Conservation (phyloP, 768 basidiomycete species). For the Tremella mesenterica region DNA sequence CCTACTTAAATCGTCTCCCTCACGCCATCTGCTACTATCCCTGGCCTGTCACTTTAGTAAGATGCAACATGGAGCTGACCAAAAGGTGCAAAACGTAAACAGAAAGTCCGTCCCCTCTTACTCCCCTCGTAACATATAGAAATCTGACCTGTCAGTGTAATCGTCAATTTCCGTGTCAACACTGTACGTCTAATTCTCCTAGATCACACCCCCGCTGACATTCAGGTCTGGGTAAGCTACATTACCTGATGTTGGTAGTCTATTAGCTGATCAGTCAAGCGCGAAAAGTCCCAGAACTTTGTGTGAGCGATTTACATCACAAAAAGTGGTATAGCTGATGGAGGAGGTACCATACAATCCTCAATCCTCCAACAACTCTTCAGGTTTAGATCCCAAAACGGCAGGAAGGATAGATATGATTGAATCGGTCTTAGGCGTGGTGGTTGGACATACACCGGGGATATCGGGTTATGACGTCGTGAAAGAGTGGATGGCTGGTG, state of each 20-base stretch:
- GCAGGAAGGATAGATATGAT: constrained; percentile 21
- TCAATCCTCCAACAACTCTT: constrained; percentile 8
- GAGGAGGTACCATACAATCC: constrained; percentile 39
- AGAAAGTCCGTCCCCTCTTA: constrained; percentile 23
- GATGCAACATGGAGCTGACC: background rate
- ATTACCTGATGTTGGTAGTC: constrained; percentile 2
- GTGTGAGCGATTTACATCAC: constrained; percentile 32
- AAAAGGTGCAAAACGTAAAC: constrained; percentile 37
- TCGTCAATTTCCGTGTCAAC: constrained; percentile 43
- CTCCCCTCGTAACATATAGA: background rate
- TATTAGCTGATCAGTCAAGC: too few relatives aligned
- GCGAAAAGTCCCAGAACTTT: constrained; percentile 41
- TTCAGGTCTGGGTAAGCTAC: constrained; percentile 24
- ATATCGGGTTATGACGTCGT: constrained; percentile 28
- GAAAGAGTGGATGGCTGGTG: constrained; percentile 30
- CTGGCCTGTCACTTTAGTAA: too few relatives aligned
- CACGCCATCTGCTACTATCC: too few relatives aligned
- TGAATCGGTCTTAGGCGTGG: constrained; percentile 25
- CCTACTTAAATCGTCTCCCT: background rate
- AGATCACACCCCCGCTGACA: constrained; percentile 2
- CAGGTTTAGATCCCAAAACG: constrained; percentile 25
- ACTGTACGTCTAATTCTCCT: too few relatives aligned
- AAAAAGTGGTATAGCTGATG: constrained; percentile 34
- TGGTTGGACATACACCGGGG: constrained; percentile 26
- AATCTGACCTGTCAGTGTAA: constrained; percentile 34